Percentiles rank a stretch among this genome's conserved stretches.
Evolutionary conservation across 225 moss, liverwort and hornwort genomes (phyloP).

Genomic region (Pseudoscleropodium purum): DNA sequence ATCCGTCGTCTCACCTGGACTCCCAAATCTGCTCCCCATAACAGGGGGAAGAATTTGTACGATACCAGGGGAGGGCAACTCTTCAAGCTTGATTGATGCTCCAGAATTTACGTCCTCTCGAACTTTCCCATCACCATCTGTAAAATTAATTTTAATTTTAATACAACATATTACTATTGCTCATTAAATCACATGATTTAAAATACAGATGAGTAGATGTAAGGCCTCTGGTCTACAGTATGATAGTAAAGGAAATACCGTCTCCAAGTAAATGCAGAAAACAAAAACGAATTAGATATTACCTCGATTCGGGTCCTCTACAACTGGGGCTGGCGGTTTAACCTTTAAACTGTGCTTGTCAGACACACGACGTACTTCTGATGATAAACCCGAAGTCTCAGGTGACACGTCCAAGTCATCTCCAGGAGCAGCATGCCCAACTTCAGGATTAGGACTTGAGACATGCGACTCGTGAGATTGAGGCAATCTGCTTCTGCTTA

Average conservation of each 20-base stretch:
- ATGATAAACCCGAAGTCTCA: conserved; percentile 3
- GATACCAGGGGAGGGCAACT: conserved; percentile 4
- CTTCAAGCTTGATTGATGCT: background rate
- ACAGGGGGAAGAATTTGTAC: conserved; percentile 41
- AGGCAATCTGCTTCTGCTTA: background rate
- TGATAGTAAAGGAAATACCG: background rate
- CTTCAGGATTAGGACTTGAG: background rate
- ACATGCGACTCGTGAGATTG: background rate
- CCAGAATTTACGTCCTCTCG: conserved; percentile 2
- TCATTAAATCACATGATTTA: background rate
- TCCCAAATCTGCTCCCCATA: conserved; percentile 32
- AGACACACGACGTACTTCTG: background rate
- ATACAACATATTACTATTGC: background rate
- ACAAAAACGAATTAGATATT: background rate
- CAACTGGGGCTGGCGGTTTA: background rate
- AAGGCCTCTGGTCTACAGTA: background rate
- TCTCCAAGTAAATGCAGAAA: background rate
- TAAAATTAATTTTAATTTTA: background rate
- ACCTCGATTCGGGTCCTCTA: conserved; percentile 20
- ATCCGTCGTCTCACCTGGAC: conserved; percentile 46
- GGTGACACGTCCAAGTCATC: background rate
- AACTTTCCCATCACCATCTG: background rate
- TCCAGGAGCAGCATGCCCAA: background rate
- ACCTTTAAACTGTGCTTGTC: background rate
- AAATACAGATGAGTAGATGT: background rate